Percentiles rank a stretch among this genome's conserved stretches.
phyloP scores from a whole-genome alignment of 2,329 filamentous ascomycete species.

The Volutella citrinella region DNA sequence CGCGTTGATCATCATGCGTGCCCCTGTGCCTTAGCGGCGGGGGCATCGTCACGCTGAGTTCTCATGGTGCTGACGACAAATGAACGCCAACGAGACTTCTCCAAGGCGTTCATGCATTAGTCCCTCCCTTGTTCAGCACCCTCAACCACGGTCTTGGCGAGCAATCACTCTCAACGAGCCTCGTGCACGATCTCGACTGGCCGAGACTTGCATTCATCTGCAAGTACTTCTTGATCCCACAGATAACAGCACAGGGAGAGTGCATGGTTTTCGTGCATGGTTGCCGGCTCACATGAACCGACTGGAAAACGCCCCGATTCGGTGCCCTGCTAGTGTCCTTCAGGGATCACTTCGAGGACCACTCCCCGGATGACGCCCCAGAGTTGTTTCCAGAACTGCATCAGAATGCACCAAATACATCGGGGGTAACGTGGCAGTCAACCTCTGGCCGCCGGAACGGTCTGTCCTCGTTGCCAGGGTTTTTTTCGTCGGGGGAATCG shows the following conservation, averaged over 20 bases:
- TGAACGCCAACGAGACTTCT: too few relatives aligned
- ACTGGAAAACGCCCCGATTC: too few relatives aligned
- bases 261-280: slow-evolving; percentile 31
- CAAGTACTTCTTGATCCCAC: slow-evolving; percentile 10
- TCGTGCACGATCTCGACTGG: slow-evolving; percentile 11
- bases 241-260: slow-evolving; percentile 21
- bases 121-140: too few relatives aligned
- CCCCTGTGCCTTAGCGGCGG: slow-evolving; percentile 1
- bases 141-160: too few relatives aligned
- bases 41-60: slow-evolving; percentile 4
- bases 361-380: slow-evolving; percentile 13
- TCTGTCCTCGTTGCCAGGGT: slow-evolving; percentile 14
- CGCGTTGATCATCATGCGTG: slow-evolving; percentile 13
- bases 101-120: slow-evolving; percentile 15
- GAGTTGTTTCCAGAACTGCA: slow-evolving; percentile 14
- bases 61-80: too few relatives aligned
- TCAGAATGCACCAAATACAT: slow-evolving; percentile 16
- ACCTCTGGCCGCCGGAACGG: slow-evolving; percentile 19
- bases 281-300: slow-evolving; percentile 33
- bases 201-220: slow-evolving; percentile 12
- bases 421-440: slow-evolving; percentile 26
- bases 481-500: slow-evolving; percentile 3
- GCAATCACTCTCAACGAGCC: slow-evolving; percentile 7
- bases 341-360: too few relatives aligned
- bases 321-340: too few relatives aligned